phyloP scores from a whole-genome alignment of 495 filamentous ascomycete species.

The Aspergillus egyptiacus region DNA sequence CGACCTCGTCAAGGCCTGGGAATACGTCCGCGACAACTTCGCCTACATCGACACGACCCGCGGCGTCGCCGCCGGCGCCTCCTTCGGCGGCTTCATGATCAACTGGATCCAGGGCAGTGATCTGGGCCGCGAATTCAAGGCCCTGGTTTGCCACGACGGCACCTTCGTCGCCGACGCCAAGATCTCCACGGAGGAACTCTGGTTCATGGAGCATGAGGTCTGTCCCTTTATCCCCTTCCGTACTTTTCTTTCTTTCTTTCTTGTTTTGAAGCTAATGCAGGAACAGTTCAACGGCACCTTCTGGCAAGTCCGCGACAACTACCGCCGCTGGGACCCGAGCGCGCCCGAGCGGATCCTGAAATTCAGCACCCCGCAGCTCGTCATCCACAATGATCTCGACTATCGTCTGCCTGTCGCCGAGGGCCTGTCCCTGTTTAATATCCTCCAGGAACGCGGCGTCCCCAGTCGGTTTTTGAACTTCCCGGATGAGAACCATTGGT shows the following conservation, averaged over 20 bases:
- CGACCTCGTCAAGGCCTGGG: slow-evolving; percentile 48
- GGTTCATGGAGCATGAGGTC: slow-evolving; percentile 37
- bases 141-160: slow-evolving; percentile 45
- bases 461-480: slow-evolving; percentile 57
- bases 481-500: slow-evolving; percentile 48
- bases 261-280: background rate
- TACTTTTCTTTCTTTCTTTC: slow-evolving; percentile 12
- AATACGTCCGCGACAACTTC: slow-evolving; percentile 45
- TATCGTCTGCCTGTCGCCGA: slow-evolving; percentile 40
- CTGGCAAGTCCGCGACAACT: slow-evolving; percentile 39
- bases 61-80: slow-evolving; percentile 45
- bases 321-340: slow-evolving; percentile 40
- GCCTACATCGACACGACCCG: slow-evolving; percentile 44
- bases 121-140: slow-evolving; percentile 48
- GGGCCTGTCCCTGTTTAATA: slow-evolving; percentile 43
- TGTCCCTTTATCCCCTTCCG: background rate
- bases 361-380: slow-evolving; percentile 40
- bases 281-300: slow-evolving; percentile 40
- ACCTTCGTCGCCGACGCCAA: slow-evolving; percentile 39
- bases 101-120: slow-evolving; percentile 54
- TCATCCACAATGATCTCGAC: slow-evolving; percentile 43
- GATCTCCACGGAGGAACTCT: slow-evolving; percentile 45
- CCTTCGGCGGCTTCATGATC: slow-evolving; percentile 51
- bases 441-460: slow-evolving; percentile 41
- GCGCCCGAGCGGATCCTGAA: slow-evolving; percentile 30